Evolutionary conservation across 495 filamentous ascomycete genomes (phyloP).

Genomic region (Podospora pseudocomata): DNA sequence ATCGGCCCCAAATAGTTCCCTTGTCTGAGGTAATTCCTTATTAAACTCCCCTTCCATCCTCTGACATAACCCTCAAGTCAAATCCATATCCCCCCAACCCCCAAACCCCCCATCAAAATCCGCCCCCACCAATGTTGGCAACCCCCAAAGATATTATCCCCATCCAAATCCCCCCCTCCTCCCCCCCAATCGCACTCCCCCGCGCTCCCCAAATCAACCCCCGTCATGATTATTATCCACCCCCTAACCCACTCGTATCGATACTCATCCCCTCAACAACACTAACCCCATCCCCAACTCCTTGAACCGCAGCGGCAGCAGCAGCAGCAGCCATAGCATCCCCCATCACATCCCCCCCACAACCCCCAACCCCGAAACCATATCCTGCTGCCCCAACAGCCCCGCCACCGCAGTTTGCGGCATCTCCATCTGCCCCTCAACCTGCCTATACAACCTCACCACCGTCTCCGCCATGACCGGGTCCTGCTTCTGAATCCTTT

Average conservation of each 20-base stretch:
- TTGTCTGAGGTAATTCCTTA: too few relatives aligned
- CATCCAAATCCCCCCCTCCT: constrained; percentile 23
- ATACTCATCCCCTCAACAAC: constrained; percentile 31
- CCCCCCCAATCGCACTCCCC: background rate
- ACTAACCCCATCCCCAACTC: background rate
- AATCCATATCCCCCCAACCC: constrained; percentile 25
- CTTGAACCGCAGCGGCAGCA: constrained; percentile 19
- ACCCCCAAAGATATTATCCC: constrained; percentile 39
- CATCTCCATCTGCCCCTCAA: constrained; percentile 56
- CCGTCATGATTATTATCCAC: constrained; percentile 13
- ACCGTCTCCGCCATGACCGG: constrained; percentile 60
- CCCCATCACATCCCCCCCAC: constrained; percentile 25
- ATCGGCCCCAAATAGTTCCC: too few relatives aligned
- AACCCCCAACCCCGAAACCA: constrained; percentile 27
- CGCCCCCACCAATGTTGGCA: constrained; percentile 12
- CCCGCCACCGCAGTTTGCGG: constrained; percentile 30
- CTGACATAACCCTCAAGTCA: background rate
- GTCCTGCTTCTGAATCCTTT: constrained; percentile 59
- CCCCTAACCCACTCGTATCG: constrained; percentile 26
- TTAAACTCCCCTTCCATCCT: background rate
- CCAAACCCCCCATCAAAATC: constrained; percentile 26
- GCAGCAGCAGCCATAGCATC: constrained; percentile 33
- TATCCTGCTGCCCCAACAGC: background rate
- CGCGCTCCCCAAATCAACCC: constrained; percentile 5
- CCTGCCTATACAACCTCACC: constrained; percentile 71